phyloP scores from a whole-genome alignment of 495 filamentous ascomycete genomes.

The Daldinia childiae region DNA sequence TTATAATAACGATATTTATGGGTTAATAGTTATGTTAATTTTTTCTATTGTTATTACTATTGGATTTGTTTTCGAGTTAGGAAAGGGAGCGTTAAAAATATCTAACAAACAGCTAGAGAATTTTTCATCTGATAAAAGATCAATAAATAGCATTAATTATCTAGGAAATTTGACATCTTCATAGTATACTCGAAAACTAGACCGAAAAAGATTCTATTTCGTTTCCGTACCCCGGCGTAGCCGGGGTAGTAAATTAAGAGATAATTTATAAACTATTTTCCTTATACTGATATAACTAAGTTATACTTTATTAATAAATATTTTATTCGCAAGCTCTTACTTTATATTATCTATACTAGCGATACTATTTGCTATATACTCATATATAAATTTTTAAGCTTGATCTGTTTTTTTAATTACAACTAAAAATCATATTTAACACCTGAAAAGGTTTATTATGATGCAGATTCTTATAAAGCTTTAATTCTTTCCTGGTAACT shows the following conservation, averaged over 20 bases:
- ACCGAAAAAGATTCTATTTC: slow-evolving; percentile 1
- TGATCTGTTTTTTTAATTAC: no score
- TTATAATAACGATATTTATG: slow-evolving; percentile 23
- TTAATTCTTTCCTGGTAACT: no score
- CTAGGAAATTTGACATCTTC: slow-evolving; percentile 16
- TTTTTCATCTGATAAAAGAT: slow-evolving; percentile 18
- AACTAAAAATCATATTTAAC: no score
- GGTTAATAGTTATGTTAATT: slow-evolving; percentile 9
- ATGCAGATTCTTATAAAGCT: no score
- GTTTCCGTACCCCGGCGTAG: background rate
- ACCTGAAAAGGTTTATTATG: no score
- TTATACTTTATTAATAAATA: no score
- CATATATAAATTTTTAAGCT: no score
- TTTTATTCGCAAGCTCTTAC: no score
- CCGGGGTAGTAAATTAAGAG: no score
- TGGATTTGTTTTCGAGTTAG: slow-evolving; percentile 28
- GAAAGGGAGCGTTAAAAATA: slow-evolving; percentile 15
- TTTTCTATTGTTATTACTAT: slow-evolving; percentile 21
- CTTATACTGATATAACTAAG: slow-evolving; percentile 14
- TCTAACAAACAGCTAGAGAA: slow-evolving; percentile 17
- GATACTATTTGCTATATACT: no score
- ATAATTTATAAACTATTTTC: no score
- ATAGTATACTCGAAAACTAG: slow-evolving; percentile 6
- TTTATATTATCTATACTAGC: no score
- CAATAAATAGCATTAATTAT: slow-evolving; percentile 17